Percentiles rank a stretch among this genome's conserved stretches.
phyloP scores from a whole-genome alignment of 2,329 filamentous ascomycete genomes.

The Cadophora luteo-olivacea region DNA sequence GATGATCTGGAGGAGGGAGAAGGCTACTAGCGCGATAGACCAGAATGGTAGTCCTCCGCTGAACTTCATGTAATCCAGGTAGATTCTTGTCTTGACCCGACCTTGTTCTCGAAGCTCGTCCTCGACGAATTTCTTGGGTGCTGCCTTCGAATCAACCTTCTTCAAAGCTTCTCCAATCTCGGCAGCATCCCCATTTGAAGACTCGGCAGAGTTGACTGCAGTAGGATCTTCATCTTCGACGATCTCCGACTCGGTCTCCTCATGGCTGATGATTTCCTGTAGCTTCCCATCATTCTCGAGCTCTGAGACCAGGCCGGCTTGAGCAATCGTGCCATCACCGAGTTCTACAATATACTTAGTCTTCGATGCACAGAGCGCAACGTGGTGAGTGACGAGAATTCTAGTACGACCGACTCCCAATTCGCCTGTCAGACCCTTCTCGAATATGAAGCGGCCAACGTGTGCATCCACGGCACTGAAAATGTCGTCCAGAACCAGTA shows the following conservation, averaged over 20 bases:
- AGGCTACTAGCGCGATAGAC: conserved; percentile 59
- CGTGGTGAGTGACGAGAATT: conserved; percentile 82
- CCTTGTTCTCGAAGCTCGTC: conserved; percentile 77
- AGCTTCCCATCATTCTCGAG: conserved; percentile 62
- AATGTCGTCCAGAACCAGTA: conserved; percentile 82
- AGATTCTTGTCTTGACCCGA: conserved; percentile 71
- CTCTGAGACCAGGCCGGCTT: conserved; percentile 71
- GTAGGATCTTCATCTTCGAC: conserved; percentile 58
- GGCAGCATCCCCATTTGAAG: conserved; percentile 50
- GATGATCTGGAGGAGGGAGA: conserved; percentile 59
- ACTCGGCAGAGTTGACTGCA: conserved; percentile 61
- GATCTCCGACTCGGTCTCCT: conserved; percentile 54
- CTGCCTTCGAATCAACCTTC: conserved; percentile 57
- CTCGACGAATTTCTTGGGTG: conserved; percentile 74
- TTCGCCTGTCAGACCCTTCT: conserved; percentile 75
- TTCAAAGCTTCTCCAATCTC: conserved; percentile 50
- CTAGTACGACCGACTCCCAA: conserved; percentile 73
- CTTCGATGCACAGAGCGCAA: conserved; percentile 71
- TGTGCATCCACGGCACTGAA: conserved; percentile 83
- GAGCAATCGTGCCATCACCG: conserved; percentile 68
- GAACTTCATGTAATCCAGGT: conserved; percentile 68
- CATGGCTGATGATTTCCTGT: conserved; percentile 62
- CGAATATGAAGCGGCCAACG: conserved; percentile 79
- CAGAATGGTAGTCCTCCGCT: conserved; percentile 70
- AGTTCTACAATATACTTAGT: conserved; percentile 79